Base-by-base conservation (phyloP, 768 basidiomycete species). In the Leucogyrophana mollusca region DNA sequence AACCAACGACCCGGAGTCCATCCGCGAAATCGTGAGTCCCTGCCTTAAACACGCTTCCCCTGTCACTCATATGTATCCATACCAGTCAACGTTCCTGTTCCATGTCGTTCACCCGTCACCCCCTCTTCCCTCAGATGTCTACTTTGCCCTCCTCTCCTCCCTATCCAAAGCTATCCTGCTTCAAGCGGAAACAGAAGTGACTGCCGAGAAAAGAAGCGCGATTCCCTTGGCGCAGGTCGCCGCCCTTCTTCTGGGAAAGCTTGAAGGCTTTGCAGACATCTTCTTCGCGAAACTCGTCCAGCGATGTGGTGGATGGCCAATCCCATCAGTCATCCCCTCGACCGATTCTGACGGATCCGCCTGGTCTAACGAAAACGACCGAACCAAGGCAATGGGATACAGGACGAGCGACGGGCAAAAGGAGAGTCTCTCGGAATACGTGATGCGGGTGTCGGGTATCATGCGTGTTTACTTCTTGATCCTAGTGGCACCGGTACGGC, bases 151-250 rank as follows among this genome's bases (percentile, higher is more conserved):
- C 17, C 78, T 94, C 36, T 94, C 90, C 17, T 87, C 93, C n/a
- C 78, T 97, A 33, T 74, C 91, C 38, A 97, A 98, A 61, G 73
- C 83, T 14, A 84, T 98, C 50, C 76, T 97, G 35, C 75, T 89
- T 25, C 95, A 97, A 69, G 94, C 94, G 14, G 94, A 96, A 70
- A 87, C 85, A 0, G 95, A 98, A 65, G 90, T 95, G 8, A 82
- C 87, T 1, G 93, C 94, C 2, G 90, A 94, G 66, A 83, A 87
- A 57, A 82, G 83, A 23, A 87, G 87, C 18, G 94, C 93, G 0
- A 73, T 77, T 30, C 95, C 95, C 0, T 77, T 99, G 18, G 90
- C 89, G 0, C 78, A 80, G 24, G 80, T 96, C 9, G 67, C 89
- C 3, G 76, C 87, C 51, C 83, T 78, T 51, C 73, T 97, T 23